Conservation (phyloP, 768 basidiomycete species). For the Pisolithus sp. region DNA sequence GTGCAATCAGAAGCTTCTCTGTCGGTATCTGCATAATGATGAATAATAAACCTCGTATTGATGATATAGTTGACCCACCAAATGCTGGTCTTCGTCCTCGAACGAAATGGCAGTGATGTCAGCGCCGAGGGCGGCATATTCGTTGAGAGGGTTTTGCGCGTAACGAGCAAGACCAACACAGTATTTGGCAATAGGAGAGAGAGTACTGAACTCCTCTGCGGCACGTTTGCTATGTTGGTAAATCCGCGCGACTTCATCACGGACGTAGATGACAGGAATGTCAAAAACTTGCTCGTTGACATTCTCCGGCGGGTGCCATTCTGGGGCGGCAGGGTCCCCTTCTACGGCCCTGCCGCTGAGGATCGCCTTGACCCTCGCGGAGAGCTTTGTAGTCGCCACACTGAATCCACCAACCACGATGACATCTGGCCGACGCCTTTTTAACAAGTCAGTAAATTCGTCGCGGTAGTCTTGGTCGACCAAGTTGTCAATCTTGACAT, state of each 20-base stretch:
- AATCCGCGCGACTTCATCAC: constrained; percentile 88
- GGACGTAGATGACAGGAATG: constrained; percentile 75
- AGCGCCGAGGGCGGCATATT: constrained; percentile 82
- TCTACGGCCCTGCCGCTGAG: constrained; percentile 28
- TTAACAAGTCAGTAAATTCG: constrained; percentile 78
- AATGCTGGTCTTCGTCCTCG: constrained; percentile 78
- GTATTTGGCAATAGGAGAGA: constrained; percentile 79
- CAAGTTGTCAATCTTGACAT: constrained; percentile 84
- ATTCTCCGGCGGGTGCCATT: constrained; percentile 24
- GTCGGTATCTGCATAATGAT: constrained; percentile 57
- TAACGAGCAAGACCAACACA: constrained; percentile 93
- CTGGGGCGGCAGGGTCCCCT: constrained; percentile 16
- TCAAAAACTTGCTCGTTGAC: constrained; percentile 41
- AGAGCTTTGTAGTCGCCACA: constrained; percentile 69
- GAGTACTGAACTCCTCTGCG: constrained; percentile 70
- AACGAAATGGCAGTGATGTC: constrained; percentile 82
- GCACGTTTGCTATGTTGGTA: constrained; percentile 90
- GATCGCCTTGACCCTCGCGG: constrained; percentile 56
- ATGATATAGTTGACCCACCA: constrained; percentile 42
- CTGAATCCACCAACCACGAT: constrained; percentile 87
- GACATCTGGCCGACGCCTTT: constrained; percentile 78
- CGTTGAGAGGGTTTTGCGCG: constrained; percentile 88
- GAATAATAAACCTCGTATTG: constrained; percentile 1
- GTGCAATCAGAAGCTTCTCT: constrained; percentile 73
- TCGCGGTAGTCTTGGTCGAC: constrained; percentile 59